A percentile compares a stretch with the other conserved stretches of the same genome.
These are phyloP conservation scores for Cryptococcus hybrid DNA, from an alignment of 1,284 basidiomycete genomes.

Conservation along the genomic window DNA sequence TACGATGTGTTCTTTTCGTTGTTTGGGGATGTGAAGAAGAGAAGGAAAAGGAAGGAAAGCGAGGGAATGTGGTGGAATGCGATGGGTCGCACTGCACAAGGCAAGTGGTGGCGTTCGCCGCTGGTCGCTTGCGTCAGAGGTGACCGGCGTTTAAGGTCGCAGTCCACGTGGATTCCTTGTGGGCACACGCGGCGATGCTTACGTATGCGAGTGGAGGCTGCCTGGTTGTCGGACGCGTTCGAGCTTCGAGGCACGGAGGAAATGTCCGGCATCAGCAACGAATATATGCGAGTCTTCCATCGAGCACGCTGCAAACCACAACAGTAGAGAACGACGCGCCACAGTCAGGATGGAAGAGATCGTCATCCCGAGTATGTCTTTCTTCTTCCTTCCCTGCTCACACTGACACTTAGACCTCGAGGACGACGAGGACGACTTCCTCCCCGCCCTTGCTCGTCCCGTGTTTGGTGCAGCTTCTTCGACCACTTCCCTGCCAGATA, in stretches of 20 bases:
- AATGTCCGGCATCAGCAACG: no score
- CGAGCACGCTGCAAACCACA: neutral
- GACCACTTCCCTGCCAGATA: conserved; percentile 19
- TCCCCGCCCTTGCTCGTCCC: conserved; percentile 27
- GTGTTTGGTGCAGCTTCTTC: conserved; percentile 25
- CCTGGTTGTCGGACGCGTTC: no score
- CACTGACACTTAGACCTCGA: conserved; percentile 30
- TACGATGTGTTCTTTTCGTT: conserved; percentile 11
- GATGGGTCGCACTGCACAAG: no score
- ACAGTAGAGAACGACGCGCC: neutral
- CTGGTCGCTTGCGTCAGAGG: neutral
- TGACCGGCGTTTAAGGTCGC: neutral
- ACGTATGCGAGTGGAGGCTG: no score
- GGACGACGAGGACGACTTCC: conserved; percentile 43
- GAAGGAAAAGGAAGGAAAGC: neutral
- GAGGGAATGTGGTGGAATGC: neutral
- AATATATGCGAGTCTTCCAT: neutral
- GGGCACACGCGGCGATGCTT: no score
- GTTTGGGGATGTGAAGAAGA: conserved; percentile 3
- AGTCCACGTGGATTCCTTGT: neutral
- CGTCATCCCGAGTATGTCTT: conserved; percentile 42
- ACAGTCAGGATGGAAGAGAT: conserved; percentile 33
- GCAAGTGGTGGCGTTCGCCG: neutral
- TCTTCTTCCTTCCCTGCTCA: neutral
- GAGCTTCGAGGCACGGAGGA: no score